Conservation (phyloP, 352 stramenopile genomes). For the Globisporangium spiculum region DNA sequence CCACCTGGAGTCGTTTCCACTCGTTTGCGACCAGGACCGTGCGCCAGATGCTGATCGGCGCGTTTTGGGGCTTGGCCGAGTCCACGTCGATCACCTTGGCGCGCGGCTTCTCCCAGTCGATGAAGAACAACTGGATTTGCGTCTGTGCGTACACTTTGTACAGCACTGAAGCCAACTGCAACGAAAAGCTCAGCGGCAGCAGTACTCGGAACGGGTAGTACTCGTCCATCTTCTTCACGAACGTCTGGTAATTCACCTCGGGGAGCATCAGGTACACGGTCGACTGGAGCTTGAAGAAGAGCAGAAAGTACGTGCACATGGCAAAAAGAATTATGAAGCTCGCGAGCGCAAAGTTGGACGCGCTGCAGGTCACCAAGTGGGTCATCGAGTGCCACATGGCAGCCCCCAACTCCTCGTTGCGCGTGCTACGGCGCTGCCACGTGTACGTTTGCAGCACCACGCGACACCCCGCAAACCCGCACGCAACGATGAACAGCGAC, state of each 20-base stretch:
- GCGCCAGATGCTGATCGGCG: conserved; percentile 90
- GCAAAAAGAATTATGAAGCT: conserved; percentile 66
- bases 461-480: conserved; percentile 45
- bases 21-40: conserved; percentile 94
- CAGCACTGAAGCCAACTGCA: conserved; percentile 73
- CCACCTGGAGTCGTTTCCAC: conserved; percentile 90
- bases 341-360: conserved; percentile 40
- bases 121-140: conserved; percentile 84
- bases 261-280: conserved; percentile 89
- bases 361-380: conserved; percentile 33
- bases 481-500: conserved; percentile 67
- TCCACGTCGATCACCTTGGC: conserved; percentile 64
- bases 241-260: conserved; percentile 43
- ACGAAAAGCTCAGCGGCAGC: conserved; percentile 79
- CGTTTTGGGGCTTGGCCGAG: conserved; percentile 36
- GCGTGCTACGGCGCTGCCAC: conserved; percentile 80
- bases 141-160: conserved; percentile 80
- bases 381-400: conserved; percentile 48
- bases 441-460: conserved; percentile 82
- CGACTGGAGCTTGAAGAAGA: conserved; percentile 94
- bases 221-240: conserved; percentile 59
- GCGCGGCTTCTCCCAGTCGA: conserved; percentile 93
- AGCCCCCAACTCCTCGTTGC: conserved; percentile 58
- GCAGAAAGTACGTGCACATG: conserved; percentile 86
- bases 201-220: conserved; percentile 87